Conservation (phyloP, 2,329 filamentous ascomycete species). For the Blumeriella jaapii region DNA sequence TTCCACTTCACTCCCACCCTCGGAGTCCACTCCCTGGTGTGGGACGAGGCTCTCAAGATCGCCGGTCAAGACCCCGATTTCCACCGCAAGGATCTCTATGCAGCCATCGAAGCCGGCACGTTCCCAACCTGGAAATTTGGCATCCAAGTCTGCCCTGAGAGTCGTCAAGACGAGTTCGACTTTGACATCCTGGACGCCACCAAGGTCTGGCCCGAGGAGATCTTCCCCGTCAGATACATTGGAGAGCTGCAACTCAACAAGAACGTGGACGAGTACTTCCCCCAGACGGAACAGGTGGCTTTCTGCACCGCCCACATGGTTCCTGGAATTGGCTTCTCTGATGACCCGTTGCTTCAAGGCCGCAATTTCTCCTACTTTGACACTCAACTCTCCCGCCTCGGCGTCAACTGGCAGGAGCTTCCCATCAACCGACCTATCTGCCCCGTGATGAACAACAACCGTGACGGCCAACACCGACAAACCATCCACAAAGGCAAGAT, state of each 20-base stretch:
- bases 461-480: slow-evolving; percentile 63
- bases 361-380: slow-evolving; percentile 59
- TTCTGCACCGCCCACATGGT: slow-evolving; percentile 76
- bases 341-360: slow-evolving; percentile 64
- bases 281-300: slow-evolving; percentile 71
- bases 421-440: slow-evolving; percentile 68
- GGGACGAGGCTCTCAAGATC: slow-evolving; percentile 70
- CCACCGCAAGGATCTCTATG: slow-evolving; percentile 65
- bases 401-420: slow-evolving; percentile 64
- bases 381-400: slow-evolving; percentile 58
- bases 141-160: slow-evolving; percentile 66
- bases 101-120: slow-evolving; percentile 59
- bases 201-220: slow-evolving; percentile 75
- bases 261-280: slow-evolving; percentile 72
- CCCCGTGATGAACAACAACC: slow-evolving; percentile 65
- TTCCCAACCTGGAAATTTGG: slow-evolving; percentile 74
- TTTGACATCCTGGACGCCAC: slow-evolving; percentile 80
- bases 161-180: slow-evolving; percentile 63
- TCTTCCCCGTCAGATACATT: slow-evolving; percentile 64
- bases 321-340: slow-evolving; percentile 64
- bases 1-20: slow-evolving; percentile 66
- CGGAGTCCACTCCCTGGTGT: slow-evolving; percentile 59
- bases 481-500: slow-evolving; percentile 61
- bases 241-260: slow-evolving; percentile 70
- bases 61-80: slow-evolving; percentile 68